phyloP scores from a whole-genome alignment of 1,284 basidiomycete species.

The Gymnopus androsaceus region DNA sequence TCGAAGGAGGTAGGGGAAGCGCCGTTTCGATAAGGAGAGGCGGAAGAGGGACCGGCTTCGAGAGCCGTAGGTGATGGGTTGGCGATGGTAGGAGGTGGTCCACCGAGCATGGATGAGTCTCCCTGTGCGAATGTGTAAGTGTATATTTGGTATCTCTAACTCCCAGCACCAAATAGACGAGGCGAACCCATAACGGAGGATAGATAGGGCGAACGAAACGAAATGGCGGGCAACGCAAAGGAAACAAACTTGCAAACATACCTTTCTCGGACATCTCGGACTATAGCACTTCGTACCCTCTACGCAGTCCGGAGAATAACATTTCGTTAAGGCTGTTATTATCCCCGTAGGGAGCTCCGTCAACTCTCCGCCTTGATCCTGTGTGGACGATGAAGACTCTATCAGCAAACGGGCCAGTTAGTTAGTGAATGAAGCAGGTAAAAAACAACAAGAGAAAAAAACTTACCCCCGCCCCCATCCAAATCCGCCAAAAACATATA shows the following conservation, averaged over 20 bases:
- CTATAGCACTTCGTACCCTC: conserved; percentile 72
- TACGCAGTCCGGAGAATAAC: conserved; percentile 83
- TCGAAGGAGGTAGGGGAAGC: conserved; percentile 9
- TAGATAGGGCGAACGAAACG: no score
- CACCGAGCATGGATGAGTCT: conserved; percentile 26
- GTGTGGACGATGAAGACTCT: not conserved
- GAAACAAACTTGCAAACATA: conserved; percentile 30
- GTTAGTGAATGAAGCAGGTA: not conserved
- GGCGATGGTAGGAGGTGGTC: conserved; percentile 13
- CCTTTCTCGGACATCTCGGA: conserved; percentile 71
- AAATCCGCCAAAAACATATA: conserved; percentile 95
- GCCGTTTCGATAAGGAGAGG: conserved; percentile 23
- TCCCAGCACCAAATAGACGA: no score
- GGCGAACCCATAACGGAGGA: no score
- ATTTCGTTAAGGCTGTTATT: conserved; percentile 77
- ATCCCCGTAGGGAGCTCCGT: conserved; percentile 85
- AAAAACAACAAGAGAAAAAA: conserved; percentile 30
- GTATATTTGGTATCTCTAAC: no score
- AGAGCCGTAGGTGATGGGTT: no score
- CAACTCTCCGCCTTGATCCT: no score
- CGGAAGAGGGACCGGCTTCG: conserved; percentile 23
- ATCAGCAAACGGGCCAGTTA: not conserved
- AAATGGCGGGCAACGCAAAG: conserved; percentile 14
- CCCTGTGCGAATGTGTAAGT: conserved; percentile 24
- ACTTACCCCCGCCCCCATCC: conserved; percentile 43